Base-by-base conservation (phyloP, 2,329 filamentous ascomycete species). In the Pseudodiploospora longispora region DNA sequence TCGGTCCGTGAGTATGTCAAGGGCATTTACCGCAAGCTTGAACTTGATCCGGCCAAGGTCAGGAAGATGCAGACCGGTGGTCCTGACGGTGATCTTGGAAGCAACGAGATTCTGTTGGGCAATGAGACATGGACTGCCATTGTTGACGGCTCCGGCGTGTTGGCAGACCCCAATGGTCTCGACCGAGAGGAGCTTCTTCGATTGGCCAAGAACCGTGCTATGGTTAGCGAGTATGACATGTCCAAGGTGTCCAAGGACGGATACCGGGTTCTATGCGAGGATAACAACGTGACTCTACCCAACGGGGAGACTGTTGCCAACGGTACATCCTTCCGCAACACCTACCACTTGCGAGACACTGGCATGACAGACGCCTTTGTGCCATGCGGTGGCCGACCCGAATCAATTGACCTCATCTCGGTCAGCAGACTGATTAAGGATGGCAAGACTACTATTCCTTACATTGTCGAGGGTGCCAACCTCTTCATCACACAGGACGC, bases 401-500 rank as follows among this genome's bases (percentile, higher is more conserved):
- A 97, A 67, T 96, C 91, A 1, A 95, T 98, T 54, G 91, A 98
- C 62, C 79, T 97, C 47, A 84, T 87, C 44, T 87, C 84, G 6
- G 91, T 90, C 49, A 83, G 78, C 67, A 87, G 85, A 63, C 78
- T 98, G 50, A 97, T 98, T 66, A 81, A 84, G 61, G 82, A 95
- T 50, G 89, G 90, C 68, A 96, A 95, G 71, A 76, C 78, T 27
- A 80, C 77, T 8, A 85, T 98, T 48, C 90, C 91, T 1, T 98
- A 94, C 69, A 93, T 98, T 43, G 91, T 98, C 37, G 93, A 98
- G 69, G 93, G 93, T 42, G 93, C 93, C 66, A 98, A 97, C 65
- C 75, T 98, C 43, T 98, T 98, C 78, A 94, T 98, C 68, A 96
- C 93, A 1, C 93, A 98, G 67, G 93, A 98, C 58, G 91, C 91